These are phyloP conservation scores for Grigorovia jiainica DNA, from an alignment of 805 yeast species.

Conservation along the genomic window DNA sequence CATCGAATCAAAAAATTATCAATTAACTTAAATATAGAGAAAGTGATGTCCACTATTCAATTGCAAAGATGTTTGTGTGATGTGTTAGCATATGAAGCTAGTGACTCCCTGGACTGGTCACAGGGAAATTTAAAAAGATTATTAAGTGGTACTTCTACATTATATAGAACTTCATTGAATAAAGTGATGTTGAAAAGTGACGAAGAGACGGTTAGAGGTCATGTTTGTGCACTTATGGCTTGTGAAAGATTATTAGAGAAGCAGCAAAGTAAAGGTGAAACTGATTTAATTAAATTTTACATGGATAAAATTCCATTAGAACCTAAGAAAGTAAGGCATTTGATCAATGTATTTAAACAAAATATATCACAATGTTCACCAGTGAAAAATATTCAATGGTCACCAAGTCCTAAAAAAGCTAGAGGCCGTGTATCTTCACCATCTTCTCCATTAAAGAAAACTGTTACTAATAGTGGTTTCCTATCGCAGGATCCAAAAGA, in stretches of 20 bases:
- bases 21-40: neutral
- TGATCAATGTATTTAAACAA: constrained; percentile 39
- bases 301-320: constrained; percentile 51
- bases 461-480: constrained; percentile 14
- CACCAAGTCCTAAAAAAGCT: constrained; percentile 23
- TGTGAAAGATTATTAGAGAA: constrained; percentile 38
- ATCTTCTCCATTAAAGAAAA: constrained; percentile 6
- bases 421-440: constrained; percentile 11
- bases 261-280: constrained; percentile 12
- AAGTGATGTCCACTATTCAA: constrained; percentile 21
- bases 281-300: constrained; percentile 35
- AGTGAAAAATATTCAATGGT: constrained; percentile 21
- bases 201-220: constrained; percentile 58
- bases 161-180: constrained; percentile 45
- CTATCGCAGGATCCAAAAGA: constrained; percentile 23
- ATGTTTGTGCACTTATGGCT: constrained; percentile 57
- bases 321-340: constrained; percentile 30
- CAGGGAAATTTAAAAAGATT: constrained; percentile 21
- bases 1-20: too few species aligned
- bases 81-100: constrained; percentile 14
- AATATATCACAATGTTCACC: constrained; percentile 30
- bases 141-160: constrained; percentile 21
- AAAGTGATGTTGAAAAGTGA: constrained; percentile 41
- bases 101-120: constrained; percentile 18
- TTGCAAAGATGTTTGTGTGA: constrained; percentile 22